Evolutionary conservation across 1,139 yeast genomes (phyloP).

Genomic region (Pneumocystis jirovecii): DNA sequence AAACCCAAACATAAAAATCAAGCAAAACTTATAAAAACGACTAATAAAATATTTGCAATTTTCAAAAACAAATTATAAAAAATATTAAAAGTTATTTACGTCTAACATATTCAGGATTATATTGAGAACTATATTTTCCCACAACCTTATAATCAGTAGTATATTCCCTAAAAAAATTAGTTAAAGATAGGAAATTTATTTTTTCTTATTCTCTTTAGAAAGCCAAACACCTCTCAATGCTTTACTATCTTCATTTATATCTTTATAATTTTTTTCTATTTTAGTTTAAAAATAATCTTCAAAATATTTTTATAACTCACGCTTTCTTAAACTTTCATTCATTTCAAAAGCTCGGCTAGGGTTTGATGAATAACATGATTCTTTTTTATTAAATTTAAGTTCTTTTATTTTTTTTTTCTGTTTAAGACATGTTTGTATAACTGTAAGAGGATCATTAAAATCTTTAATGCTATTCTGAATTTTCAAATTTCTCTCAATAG

Average conservation of each 20-base stretch:
- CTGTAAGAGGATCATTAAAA: constrained; percentile 2
- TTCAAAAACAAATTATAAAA: not conserved
- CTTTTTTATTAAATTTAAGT: not conserved
- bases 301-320: not conserved
- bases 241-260: not conserved
- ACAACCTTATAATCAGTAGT: not conserved
- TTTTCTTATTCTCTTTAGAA: not conserved
- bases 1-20: not conserved
- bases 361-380: not conserved
- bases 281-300: not conserved
- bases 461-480: not conserved
- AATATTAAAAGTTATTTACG: not conserved
- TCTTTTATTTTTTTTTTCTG: constrained; percentile 1
- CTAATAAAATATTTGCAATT: not conserved
- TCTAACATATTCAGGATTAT: constrained; percentile 1
- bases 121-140: constrained; percentile 1
- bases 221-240: not conserved
- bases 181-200: not conserved
- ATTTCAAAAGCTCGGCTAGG: not conserved
- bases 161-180: not conserved
- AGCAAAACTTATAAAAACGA: not conserved
- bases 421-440: not conserved
- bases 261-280: not conserved
- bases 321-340: not conserved
- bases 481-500: not conserved